Conservation (phyloP, 148 eudicot species). For the Amaranthus palmeri region DNA sequence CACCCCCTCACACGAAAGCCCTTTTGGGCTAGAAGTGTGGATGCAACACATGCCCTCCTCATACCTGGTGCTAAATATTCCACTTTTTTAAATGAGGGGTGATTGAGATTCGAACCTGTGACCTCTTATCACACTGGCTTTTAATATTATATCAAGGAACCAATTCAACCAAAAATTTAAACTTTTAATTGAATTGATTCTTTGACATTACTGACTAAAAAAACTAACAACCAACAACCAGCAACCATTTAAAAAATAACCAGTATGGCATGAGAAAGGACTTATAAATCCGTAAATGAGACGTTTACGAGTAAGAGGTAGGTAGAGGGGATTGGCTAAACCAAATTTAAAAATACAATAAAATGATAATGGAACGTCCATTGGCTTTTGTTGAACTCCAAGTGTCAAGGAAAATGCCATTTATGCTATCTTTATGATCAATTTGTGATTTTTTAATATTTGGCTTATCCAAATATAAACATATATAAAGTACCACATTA, state of each 20-base stretch:
- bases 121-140: too few species aligned
- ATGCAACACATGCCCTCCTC: too few species aligned
- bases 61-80: too few species aligned
- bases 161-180: too few species aligned
- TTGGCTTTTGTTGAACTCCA: conserved; percentile 26
- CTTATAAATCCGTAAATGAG: background rate
- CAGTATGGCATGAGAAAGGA: background rate
- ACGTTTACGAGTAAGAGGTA: conserved; percentile 1
- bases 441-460: background rate
- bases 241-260: background rate
- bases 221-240: too few species aligned
- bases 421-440: background rate
- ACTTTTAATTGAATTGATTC: too few species aligned
- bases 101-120: too few species aligned
- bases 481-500: background rate
- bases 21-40: too few species aligned
- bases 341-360: background rate
- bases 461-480: background rate
- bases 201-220: too few species aligned
- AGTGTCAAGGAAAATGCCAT: conserved; percentile 16
- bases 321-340: conserved; percentile 7
- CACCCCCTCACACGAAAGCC: too few species aligned
- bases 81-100: too few species aligned
- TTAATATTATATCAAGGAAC: too few species aligned
- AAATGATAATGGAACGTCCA: background rate